These are phyloP conservation scores for Colletotrichum falcatum DNA, from an alignment of 2,329 filamentous ascomycete genomes.

Conservation along the genomic window DNA sequence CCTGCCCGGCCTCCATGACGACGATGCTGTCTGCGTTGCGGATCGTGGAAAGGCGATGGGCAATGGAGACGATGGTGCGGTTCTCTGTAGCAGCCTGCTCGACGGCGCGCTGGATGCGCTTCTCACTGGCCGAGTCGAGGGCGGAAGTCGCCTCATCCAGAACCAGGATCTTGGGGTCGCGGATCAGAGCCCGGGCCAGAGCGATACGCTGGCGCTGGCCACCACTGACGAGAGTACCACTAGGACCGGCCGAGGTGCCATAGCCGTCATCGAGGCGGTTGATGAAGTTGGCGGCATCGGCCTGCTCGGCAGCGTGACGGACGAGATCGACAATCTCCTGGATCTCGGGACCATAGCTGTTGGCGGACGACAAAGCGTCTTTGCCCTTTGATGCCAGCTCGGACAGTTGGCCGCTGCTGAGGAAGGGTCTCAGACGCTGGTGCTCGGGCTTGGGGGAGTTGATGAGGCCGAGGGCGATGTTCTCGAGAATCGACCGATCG, in stretches of 20 bases:
- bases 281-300: conserved; percentile 67
- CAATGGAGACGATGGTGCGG: conserved; percentile 75
- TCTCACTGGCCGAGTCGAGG: conserved; percentile 63
- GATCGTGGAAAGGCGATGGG: conserved; percentile 71
- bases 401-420: conserved; percentile 58
- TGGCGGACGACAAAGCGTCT: conserved; percentile 42
- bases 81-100: conserved; percentile 54
- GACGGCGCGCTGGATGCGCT: conserved; percentile 57
- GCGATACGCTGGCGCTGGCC: conserved; percentile 66
- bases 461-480: conserved; percentile 57
- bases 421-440: conserved; percentile 50
- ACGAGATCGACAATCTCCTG: conserved; percentile 60
- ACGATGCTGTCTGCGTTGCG: conserved; percentile 75
- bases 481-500: conserved; percentile 54
- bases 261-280: conserved; percentile 61
- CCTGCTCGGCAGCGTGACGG: conserved; percentile 60
- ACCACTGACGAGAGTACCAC: conserved; percentile 61
- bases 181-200: conserved; percentile 62
- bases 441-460: conserved; percentile 50
- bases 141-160: conserved; percentile 66
- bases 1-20: conserved; percentile 70
- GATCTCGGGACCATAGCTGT: conserved; percentile 42
- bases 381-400: conserved; percentile 54
- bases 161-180: conserved; percentile 61
- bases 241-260: conserved; percentile 59